Conservation (phyloP, 2,329 filamentous ascomycete genomes). For the Cryoendolithus antarcticus region DNA sequence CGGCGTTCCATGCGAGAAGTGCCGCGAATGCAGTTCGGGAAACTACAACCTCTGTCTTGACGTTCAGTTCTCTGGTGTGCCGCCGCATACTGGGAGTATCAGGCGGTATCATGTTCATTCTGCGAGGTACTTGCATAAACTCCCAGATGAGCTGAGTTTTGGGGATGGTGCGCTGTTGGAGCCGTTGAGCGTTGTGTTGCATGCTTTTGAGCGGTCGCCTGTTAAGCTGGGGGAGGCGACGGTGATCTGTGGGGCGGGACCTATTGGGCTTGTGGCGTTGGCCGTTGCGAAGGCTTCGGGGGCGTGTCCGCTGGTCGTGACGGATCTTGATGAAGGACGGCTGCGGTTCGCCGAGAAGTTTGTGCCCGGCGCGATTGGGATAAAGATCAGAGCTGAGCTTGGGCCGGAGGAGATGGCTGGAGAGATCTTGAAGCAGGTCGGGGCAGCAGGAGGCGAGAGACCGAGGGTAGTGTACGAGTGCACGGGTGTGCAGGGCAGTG, state of each 20-base stretch:
- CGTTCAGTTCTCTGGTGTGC: constrained; percentile 21
- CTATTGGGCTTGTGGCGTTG: constrained; percentile 28
- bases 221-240: constrained; percentile 29
- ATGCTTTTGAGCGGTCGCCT: constrained; percentile 28
- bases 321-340: constrained; percentile 30
- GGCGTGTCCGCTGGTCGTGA: constrained; percentile 31
- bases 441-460: constrained; percentile 12
- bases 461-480: constrained; percentile 23
- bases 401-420: constrained; percentile 13
- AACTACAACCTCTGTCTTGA: constrained; percentile 19
- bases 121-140: constrained; percentile 20
- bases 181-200: constrained; percentile 36
- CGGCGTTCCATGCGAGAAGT: constrained; percentile 21
- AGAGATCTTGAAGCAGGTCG: constrained; percentile 13
- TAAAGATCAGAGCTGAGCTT: too few relatives aligned
- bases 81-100: constrained; percentile 19
- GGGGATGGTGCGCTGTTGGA: constrained; percentile 37
- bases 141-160: constrained; percentile 28
- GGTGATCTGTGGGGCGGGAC: constrained; percentile 25
- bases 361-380: constrained; percentile 20
- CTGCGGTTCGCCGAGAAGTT: constrained; percentile 26
- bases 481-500: constrained; percentile 23
- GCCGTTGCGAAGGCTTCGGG: constrained; percentile 33
- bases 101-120: constrained; percentile 21
- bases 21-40: constrained; percentile 11